Evolutionary conservation across 257 asterid genomes (phyloP), one percentile per base, ranked within the genome.

Genomic region (Mentha longifolia): DNA sequence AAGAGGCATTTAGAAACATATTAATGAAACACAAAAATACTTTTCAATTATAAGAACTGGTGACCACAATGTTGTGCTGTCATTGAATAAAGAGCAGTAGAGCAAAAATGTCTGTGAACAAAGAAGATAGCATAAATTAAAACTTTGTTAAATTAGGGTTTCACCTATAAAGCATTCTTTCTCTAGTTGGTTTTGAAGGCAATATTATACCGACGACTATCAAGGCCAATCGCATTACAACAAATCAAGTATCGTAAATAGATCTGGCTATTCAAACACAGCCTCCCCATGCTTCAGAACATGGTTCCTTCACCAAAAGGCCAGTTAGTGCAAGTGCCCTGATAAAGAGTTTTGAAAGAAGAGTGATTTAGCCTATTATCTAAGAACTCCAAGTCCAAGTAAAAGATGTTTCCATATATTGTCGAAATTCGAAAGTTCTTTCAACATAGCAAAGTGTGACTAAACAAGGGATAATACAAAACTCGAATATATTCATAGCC

Each of bases 311-410:
- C 55, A 42, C 67, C 49, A 45, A 43, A 56, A 47, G 15, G 37
- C 54, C 49, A 33, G 43, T 51, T 14, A 5, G 68, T 25, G 41
- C 63, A 47, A 54, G 73, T 46, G 70, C 55, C 76, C 76, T 68
- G 76, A 49, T 28, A 33, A 58, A 28, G 51, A 37, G 28, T 30
- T n/a, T 3, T 17, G 39, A 58, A 72, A 41, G 25, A 43, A 15
- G 11, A 14, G 58, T 37, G 47, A 12, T 28, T 13, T 22, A 55
- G 61, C 39, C 39, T 5, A 5, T 35, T 35, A 35, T 35, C 39
- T 35, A 35, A 35, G 39, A 6, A 35, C 39, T 35, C 5, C 39
- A 0, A 35, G 1, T 35, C 39, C 39, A 35, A 4, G 39, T 35
- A 35, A 35, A 4, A 35, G 39, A 19, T 42, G 25, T 58, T 45